Evolutionary conservation across 805 yeast genomes (phyloP).

Genomic region (Ogataea glucozyma): DNA sequence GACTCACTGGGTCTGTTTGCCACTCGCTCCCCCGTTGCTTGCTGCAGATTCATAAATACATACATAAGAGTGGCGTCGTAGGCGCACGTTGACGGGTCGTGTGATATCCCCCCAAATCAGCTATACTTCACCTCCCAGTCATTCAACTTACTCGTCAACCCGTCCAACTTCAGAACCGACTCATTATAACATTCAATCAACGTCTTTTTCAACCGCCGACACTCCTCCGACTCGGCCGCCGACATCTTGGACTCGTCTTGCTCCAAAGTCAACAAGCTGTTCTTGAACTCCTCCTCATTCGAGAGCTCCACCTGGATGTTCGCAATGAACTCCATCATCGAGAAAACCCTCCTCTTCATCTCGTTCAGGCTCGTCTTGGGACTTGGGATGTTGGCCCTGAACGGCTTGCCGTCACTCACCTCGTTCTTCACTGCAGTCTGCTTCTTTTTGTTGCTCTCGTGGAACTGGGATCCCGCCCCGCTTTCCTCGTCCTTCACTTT

Average conservation of each 20-base stretch:
- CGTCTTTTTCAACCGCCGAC: constrained; percentile 34
- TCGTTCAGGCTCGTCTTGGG: constrained; percentile 74
- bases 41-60: not conserved
- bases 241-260: constrained; percentile 37
- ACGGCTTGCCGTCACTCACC: constrained; percentile 64
- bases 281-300: constrained; percentile 65
- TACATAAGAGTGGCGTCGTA: too few relatives aligned
- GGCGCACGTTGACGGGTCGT: too few relatives aligned
- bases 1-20: too few relatives aligned
- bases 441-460: constrained; percentile 10
- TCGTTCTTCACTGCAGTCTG: constrained; percentile 29
- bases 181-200: constrained; percentile 55
- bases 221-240: constrained; percentile 24
- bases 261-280: constrained; percentile 26
- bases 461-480: not conserved
- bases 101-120: constrained; percentile 11
- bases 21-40: too few relatives aligned
- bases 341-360: constrained; percentile 83
- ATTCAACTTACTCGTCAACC: constrained; percentile 66
- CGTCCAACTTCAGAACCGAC: constrained; percentile 67
- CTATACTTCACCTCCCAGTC: constrained; percentile 80
- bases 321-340: constrained; percentile 88
- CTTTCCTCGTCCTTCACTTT: constrained; percentile 15
- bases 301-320: constrained; percentile 83
- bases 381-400: constrained; percentile 82